These are phyloP conservation scores for Xenoacremonium recifei DNA, from an alignment of 2,329 filamentous ascomycete genomes.

Conservation along the genomic window DNA sequence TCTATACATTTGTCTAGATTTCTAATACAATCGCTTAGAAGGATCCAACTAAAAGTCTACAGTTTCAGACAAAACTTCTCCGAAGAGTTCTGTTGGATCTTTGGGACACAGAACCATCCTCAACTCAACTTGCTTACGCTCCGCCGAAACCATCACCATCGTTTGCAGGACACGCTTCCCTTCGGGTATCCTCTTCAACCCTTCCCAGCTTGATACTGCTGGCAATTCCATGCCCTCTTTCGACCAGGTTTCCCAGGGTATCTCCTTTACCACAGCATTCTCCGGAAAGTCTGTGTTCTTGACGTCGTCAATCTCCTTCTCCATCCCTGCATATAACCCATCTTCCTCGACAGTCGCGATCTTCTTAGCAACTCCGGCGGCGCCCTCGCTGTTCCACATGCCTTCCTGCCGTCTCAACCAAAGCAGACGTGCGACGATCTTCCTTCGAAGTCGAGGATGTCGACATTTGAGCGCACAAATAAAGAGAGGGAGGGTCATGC, in stretches of 20 bases:
- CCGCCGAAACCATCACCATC: slow-evolving; percentile 19
- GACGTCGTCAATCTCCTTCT: slow-evolving; percentile 1
- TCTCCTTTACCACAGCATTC: slow-evolving; percentile 6
- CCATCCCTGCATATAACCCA: slow-evolving; percentile 6
- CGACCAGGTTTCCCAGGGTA: slow-evolving; percentile 24
- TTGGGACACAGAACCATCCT: slow-evolving; percentile 21
- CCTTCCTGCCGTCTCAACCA: slow-evolving; percentile 30
- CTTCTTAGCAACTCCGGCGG: slow-evolving; percentile 18
- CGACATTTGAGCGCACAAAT: slow-evolving; percentile 27
- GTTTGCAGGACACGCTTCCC: slow-evolving; percentile 19
- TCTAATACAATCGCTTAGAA: too few relatives aligned
- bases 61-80: slow-evolving; percentile 11
- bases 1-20: too few relatives aligned
- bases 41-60: slow-evolving; percentile 17
- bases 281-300: neutral
- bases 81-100: slow-evolving; percentile 12
- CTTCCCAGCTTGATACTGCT: slow-evolving; percentile 18
- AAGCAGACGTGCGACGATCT: slow-evolving; percentile 22
- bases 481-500: slow-evolving; percentile 30
- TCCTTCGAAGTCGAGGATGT: slow-evolving; percentile 27
- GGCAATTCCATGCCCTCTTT: slow-evolving; percentile 8
- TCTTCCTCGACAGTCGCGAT: slow-evolving; percentile 24
- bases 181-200: slow-evolving; percentile 18
- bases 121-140: slow-evolving; percentile 17
- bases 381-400: slow-evolving; percentile 30